Conservation (phyloP, 441 rosid genomes). For the Corymbia calophylla region DNA sequence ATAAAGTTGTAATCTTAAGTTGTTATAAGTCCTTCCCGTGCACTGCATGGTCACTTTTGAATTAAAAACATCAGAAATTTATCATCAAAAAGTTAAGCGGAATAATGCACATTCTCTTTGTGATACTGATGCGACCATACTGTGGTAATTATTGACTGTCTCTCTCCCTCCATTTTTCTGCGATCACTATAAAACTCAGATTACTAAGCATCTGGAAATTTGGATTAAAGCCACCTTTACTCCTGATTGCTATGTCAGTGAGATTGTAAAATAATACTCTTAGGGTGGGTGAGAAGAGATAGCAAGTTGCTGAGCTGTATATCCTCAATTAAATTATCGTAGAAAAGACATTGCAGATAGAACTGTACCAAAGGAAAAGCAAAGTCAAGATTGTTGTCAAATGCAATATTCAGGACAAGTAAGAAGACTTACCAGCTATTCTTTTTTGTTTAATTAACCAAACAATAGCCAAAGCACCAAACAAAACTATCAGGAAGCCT, state of each 20-base stretch:
- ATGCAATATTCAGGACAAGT: background rate
- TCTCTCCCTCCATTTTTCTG: background rate
- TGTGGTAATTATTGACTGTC: background rate
- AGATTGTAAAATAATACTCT: too few relatives aligned
- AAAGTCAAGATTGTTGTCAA: background rate
- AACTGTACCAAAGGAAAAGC: too few relatives aligned
- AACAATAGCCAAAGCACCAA: background rate
- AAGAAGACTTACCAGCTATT: background rate
- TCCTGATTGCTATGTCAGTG: rapidly evolving
- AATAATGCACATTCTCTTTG: background rate
- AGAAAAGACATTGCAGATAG: too few relatives aligned
- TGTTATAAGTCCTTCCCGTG: too few relatives aligned
- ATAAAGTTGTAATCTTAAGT: too few relatives aligned
- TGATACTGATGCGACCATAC: background rate
- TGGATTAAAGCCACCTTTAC: background rate
- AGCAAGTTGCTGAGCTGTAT: too few relatives aligned
- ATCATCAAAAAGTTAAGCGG: background rate
- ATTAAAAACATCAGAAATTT: too few relatives aligned
- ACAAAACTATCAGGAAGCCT: too few relatives aligned
- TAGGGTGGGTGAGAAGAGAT: too few relatives aligned
- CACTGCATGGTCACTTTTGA: too few relatives aligned
- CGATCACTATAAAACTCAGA: background rate
- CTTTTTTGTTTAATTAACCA: background rate
- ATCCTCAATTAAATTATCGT: too few relatives aligned
- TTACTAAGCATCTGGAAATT: background rate